Evolutionary conservation across 1,284 basidiomycete species (phyloP).

Genomic region (Ganoderma lucidum): DNA sequence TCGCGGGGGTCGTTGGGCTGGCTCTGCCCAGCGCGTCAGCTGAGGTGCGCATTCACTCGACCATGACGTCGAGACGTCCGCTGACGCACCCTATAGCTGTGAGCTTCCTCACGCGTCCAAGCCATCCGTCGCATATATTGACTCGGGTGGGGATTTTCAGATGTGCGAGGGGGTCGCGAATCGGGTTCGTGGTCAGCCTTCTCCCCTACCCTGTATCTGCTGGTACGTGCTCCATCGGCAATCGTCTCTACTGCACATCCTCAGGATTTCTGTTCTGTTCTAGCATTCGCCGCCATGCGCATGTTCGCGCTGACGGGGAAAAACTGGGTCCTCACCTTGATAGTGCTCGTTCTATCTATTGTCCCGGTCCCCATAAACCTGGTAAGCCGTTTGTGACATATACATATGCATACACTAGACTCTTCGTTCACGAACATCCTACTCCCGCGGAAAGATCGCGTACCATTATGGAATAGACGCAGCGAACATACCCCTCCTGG

Average conservation of each 20-base stretch:
- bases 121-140: neutral
- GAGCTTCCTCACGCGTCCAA: neutral
- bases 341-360: neutral
- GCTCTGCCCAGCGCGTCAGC: neutral
- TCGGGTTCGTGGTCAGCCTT: neutral
- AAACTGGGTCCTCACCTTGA: neutral
- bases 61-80: neutral
- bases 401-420: too few species aligned
- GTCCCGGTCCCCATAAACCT: neutral
- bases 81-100: neutral
- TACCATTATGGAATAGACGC: conserved; percentile 2
- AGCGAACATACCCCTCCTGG: neutral
- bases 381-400: neutral
- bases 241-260: neutral
- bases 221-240: neutral
- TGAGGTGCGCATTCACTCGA: neutral
- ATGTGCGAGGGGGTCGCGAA: neutral
- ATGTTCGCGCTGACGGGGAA: conserved; percentile 9
- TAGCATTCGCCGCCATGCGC: neutral
- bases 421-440: neutral
- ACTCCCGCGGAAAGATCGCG: neutral
- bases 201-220: neutral
- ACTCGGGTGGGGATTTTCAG: neutral
- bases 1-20: neutral
- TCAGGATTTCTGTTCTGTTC: neutral